Percentiles rank a stretch among this genome's conserved stretches.
Evolutionary conservation across 2,329 filamentous ascomycete genomes (phyloP).

Genomic region (Coleophoma crateriformis): DNA sequence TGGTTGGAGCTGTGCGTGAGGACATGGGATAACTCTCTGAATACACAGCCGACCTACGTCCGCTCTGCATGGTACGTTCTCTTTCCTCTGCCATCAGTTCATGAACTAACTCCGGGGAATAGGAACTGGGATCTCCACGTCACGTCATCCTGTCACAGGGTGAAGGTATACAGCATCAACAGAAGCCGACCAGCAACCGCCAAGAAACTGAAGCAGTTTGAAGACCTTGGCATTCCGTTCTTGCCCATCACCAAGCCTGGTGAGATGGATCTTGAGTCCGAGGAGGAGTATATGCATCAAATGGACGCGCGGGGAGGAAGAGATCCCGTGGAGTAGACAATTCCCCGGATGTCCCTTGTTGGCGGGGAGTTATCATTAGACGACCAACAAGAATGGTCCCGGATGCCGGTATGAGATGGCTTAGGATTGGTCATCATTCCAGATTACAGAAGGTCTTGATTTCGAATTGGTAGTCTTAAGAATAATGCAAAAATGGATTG

Average conservation of each 20-base stretch:
- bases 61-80: constrained; percentile 41
- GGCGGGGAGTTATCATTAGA: too few species aligned
- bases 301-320: constrained; percentile 3
- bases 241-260: constrained; percentile 9
- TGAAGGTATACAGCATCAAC: constrained; percentile 60
- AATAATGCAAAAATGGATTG: too few species aligned
- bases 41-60: constrained; percentile 52
- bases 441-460: too few species aligned
- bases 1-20: constrained; percentile 54
- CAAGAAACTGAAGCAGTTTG: constrained; percentile 5
- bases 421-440: too few species aligned
- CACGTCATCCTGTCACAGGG: constrained; percentile 54
- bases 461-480: too few species aligned
- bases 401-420: too few species aligned
- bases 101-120: background rate
- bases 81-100: background rate
- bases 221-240: constrained; percentile 7
- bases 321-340: background rate
- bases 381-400: too few species aligned
- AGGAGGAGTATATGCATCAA: constrained; percentile 7
- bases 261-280: constrained; percentile 2
- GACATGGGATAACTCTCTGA: constrained; percentile 57
- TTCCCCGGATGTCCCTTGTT: too few species aligned
- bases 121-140: constrained; percentile 61
- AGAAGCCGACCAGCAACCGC: constrained; percentile 27